Conservation (phyloP, 2,329 filamentous ascomycete genomes). For the Colletotrichum somersetense region DNA sequence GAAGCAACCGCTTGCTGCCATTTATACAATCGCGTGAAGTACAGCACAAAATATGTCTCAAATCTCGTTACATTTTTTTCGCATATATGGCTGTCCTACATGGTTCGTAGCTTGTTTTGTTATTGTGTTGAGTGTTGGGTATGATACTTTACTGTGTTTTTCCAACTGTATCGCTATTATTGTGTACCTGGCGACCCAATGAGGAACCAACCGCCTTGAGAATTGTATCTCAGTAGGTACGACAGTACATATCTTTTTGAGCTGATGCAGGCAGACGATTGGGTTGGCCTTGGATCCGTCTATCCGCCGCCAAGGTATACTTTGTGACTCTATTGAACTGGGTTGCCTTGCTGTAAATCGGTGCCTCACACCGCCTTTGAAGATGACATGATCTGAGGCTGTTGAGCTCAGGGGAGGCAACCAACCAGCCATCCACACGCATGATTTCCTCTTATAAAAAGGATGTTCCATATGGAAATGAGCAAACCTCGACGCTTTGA, state of each 20-base stretch:
- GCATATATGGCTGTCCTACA: not conserved
- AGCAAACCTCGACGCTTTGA: not conserved
- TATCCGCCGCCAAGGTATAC: slow-evolving; percentile 8
- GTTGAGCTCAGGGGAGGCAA: not conserved
- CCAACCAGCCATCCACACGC: too few relatives aligned
- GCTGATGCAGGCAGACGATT: not conserved
- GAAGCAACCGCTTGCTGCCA: not conserved
- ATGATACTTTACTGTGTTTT: too few relatives aligned
- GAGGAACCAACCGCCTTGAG: too few relatives aligned
- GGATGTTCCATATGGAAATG: not conserved
- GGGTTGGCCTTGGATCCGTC: not conserved
- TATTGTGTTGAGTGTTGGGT: too few relatives aligned
- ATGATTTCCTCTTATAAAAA: not conserved
- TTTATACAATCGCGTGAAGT: not conserved
- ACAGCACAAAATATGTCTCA: not conserved
- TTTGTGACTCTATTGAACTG: not conserved
- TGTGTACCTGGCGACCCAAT: too few relatives aligned
- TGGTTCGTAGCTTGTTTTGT: not conserved
- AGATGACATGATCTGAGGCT: not conserved
- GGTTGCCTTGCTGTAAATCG: slow-evolving; percentile 1
- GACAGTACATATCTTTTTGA: not conserved
- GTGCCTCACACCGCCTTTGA: slow-evolving; percentile 27
- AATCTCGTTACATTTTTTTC: not conserved
- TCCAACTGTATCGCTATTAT: too few relatives aligned
- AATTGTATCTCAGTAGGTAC: not conserved